Evolutionary conservation across 495 filamentous ascomycete species (phyloP).

Genomic region (Lasiosphaeria miniovina): DNA sequence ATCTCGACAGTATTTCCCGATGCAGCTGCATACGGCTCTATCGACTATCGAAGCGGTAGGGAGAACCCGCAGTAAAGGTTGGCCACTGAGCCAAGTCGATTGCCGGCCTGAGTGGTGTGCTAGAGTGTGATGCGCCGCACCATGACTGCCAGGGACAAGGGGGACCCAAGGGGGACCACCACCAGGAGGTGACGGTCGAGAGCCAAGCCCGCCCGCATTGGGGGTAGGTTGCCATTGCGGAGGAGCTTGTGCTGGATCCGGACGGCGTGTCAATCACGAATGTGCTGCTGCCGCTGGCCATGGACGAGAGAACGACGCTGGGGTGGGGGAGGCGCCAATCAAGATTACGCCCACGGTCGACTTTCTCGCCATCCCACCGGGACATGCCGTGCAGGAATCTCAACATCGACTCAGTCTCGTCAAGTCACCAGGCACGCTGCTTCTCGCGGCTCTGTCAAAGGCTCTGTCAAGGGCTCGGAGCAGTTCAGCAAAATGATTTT

Average conservation of each 20-base stretch:
- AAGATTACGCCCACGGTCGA: background rate
- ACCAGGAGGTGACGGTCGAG: too few relatives aligned
- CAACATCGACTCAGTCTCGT: too few relatives aligned
- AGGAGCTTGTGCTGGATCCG: too few relatives aligned
- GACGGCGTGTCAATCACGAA: background rate
- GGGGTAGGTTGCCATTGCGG: background rate
- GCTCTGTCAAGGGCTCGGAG: too few relatives aligned
- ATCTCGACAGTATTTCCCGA: constrained; percentile 5
- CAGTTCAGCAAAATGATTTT: too few relatives aligned
- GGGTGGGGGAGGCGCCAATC: background rate
- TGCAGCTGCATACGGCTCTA: background rate
- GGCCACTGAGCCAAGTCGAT: background rate
- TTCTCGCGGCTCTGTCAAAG: too few relatives aligned
- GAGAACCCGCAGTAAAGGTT: too few relatives aligned
- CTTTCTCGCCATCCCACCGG: background rate
- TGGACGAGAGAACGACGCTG: too few relatives aligned
- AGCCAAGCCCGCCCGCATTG: background rate
- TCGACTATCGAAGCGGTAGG: background rate
- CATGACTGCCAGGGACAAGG: background rate
- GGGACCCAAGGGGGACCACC: background rate
- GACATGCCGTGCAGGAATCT: too few relatives aligned
- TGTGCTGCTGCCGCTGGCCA: background rate
- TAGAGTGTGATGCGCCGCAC: background rate
- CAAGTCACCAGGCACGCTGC: too few relatives aligned
- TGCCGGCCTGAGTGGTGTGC: background rate